Evolutionary conservation across 139 green algal species (phyloP), one percentile per base, ranked within the genome.

Genomic region (Spirogloea muscicola): DNA sequence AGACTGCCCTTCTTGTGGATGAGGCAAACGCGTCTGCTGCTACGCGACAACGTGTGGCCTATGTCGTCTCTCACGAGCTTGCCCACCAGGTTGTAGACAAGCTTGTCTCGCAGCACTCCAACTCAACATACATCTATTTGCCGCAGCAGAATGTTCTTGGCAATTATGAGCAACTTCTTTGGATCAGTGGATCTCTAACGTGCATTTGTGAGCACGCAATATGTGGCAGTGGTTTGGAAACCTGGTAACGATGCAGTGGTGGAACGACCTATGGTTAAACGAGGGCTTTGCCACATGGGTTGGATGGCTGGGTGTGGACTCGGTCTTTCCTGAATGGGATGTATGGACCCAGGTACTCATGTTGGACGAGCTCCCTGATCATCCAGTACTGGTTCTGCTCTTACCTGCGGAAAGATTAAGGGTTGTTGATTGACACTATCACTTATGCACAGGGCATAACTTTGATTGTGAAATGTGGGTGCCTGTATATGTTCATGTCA

Each of bases 241-340:
- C 80, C 82, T 96, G 60, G 91, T 96, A 5, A 97, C 93, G 2
- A 81, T 81, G 74, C 18, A 58, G 49, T 81, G 84, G 67, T 97
- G 92, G 92, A 88, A 81, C 1, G 91, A 96, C 82, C 76, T 97
- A 58, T 97, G 91, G 90, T 84, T 97, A 1, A 96, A 95, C 58
- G 65, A 97, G 78, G 92, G 92, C 43, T 85, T 85, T 36, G 80
- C 80, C 37, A 82, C 74, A 31, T 82, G 74, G 74, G 74, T 82
- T 39, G 74, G 74, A 7, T 79, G 49, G 49, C 74, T 82, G 40
- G 74, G 74, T 18, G 74, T 82, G 6, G 74, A 76, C 59, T 33
- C 68, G 13, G 37, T 72, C 2, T 76, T 83, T 36, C 80, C 80
- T 9, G 80, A 86, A 34, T 86, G 73, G 68, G 70, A 75, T 6